phyloP scores from a whole-genome alignment of 2,329 filamentous ascomycete species.

The Aspergillus ustus region DNA sequence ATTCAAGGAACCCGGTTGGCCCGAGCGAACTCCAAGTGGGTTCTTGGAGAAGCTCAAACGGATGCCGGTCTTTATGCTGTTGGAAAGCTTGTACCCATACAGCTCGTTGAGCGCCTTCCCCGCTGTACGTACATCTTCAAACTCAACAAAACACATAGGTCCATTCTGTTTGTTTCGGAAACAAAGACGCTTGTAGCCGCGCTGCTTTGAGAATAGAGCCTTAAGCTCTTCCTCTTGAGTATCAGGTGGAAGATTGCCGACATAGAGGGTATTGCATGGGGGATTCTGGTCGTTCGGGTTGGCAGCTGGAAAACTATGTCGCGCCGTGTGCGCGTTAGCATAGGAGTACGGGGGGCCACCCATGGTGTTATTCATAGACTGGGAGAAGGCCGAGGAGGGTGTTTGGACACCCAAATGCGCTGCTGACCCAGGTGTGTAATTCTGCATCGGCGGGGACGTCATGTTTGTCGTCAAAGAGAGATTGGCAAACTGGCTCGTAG shows the following conservation, averaged over 20 bases:
- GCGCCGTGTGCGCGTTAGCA: slow-evolving; percentile 60
- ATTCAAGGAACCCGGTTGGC: slow-evolving; percentile 63
- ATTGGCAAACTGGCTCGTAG: slow-evolving; percentile 68
- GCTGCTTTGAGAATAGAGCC: slow-evolving; percentile 86
- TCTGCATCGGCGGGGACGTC: slow-evolving; percentile 60
- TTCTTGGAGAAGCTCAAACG: slow-evolving; percentile 97
- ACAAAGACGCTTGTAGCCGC: slow-evolving; percentile 92
- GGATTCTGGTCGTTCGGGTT: slow-evolving; percentile 97
- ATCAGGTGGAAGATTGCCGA: slow-evolving; percentile 92
- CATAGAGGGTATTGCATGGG: slow-evolving; percentile 96
- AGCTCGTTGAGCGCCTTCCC: slow-evolving; percentile 89
- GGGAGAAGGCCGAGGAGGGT: slow-evolving; percentile 61
- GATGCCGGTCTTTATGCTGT: slow-evolving; percentile 93
- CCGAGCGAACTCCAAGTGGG: slow-evolving; percentile 85
- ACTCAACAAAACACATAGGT: slow-evolving; percentile 99
- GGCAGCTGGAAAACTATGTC: slow-evolving; percentile 78
- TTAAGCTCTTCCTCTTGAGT: slow-evolving; percentile 96
- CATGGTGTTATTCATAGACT: slow-evolving; percentile 56
- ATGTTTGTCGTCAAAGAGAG: slow-evolving; percentile 74
- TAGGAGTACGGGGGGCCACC: slow-evolving; percentile 60
- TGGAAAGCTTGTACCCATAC: slow-evolving; percentile 84
- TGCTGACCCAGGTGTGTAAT: slow-evolving; percentile 56
- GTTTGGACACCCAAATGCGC: slow-evolving; percentile 55
- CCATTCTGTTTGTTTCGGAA: slow-evolving; percentile 95
- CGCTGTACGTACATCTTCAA: slow-evolving; percentile 89